phyloP scores from a whole-genome alignment of 2,329 filamentous ascomycete genomes.

The Falciphora oryzae region DNA sequence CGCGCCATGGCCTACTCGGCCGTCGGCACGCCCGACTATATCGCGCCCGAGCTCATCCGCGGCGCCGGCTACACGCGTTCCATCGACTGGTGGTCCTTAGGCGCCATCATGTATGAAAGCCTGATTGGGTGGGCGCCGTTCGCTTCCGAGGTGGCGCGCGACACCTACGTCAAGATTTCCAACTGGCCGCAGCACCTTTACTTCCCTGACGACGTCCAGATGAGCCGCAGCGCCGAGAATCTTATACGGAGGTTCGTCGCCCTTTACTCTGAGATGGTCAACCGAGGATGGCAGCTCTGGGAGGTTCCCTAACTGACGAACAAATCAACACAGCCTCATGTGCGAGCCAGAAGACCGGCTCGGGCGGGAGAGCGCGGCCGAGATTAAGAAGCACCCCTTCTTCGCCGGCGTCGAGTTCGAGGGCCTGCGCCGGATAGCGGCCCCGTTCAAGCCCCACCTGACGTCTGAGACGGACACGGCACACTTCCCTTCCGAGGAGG shows the following conservation, averaged over 20 bases:
- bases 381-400: slow-evolving; percentile 71
- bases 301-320: too few species aligned
- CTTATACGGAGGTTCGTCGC: slow-evolving; percentile 60
- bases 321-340: slow-evolving; percentile 50
- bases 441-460: slow-evolving; percentile 69
- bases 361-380: slow-evolving; percentile 60
- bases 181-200: slow-evolving; percentile 71
- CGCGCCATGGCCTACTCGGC: slow-evolving; percentile 77
- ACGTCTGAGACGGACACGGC: slow-evolving; percentile 68
- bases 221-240: slow-evolving; percentile 63
- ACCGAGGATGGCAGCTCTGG: too few species aligned
- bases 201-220: slow-evolving; percentile 67
- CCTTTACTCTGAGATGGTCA: too few species aligned
- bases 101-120: slow-evolving; percentile 82
- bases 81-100: slow-evolving; percentile 80
- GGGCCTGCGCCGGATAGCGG: slow-evolving; percentile 63
- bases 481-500: slow-evolving; percentile 68
- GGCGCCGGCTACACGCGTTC: slow-evolving; percentile 71
- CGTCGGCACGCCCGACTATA: slow-evolving; percentile 74
- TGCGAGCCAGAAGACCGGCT: slow-evolving; percentile 67
- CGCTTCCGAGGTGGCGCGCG: slow-evolving; percentile 70
- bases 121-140: slow-evolving; percentile 79
- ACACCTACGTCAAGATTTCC: slow-evolving; percentile 76
- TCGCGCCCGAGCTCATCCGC: slow-evolving; percentile 74
- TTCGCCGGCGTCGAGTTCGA: slow-evolving; percentile 74